Percentiles rank a stretch among this genome's conserved stretches.
Evolutionary conservation across 1,284 basidiomycete species (phyloP).

Genomic region (Sporisorium reilianum): DNA sequence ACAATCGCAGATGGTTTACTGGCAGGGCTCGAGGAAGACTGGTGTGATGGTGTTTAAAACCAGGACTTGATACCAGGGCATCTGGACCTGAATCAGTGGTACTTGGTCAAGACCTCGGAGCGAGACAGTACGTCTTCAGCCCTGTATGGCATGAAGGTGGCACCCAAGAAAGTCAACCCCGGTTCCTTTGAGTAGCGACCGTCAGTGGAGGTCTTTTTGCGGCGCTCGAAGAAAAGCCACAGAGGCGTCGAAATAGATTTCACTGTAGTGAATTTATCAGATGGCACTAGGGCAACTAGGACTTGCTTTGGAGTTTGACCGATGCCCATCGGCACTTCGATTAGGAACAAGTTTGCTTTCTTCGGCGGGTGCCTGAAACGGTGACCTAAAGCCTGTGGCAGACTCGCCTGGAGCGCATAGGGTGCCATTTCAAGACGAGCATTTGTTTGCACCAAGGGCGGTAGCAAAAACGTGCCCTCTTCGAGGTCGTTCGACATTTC

Average conservation of each 20-base stretch:
- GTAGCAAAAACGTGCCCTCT: conserved; percentile 8
- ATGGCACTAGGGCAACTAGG: neutral
- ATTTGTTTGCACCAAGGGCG: conserved; percentile 1
- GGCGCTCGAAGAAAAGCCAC: conserved; percentile 13
- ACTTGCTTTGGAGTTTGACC: no score
- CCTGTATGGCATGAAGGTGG: conserved; percentile 5
- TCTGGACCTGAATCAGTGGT: no score
- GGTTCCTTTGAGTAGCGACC: no score
- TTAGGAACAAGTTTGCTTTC: no score
- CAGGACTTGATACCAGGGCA: no score
- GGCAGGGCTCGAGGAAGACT: no score
- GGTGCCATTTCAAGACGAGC: neutral
- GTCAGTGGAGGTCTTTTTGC: neutral
- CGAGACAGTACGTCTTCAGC: neutral
- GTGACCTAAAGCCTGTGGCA: no score
- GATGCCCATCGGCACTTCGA: no score
- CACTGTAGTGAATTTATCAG: neutral
- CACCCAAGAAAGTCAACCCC: neutral
- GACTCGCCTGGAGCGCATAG: no score
- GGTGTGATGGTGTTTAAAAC: no score
- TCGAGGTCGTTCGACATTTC: neutral
- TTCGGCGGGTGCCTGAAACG: no score
- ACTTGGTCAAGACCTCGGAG: neutral
- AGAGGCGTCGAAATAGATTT: neutral
- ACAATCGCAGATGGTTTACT: no score